These are phyloP conservation scores for Solanum lycopersicoides DNA, from an alignment of 257 asterid species.

Conservation along the genomic window DNA sequence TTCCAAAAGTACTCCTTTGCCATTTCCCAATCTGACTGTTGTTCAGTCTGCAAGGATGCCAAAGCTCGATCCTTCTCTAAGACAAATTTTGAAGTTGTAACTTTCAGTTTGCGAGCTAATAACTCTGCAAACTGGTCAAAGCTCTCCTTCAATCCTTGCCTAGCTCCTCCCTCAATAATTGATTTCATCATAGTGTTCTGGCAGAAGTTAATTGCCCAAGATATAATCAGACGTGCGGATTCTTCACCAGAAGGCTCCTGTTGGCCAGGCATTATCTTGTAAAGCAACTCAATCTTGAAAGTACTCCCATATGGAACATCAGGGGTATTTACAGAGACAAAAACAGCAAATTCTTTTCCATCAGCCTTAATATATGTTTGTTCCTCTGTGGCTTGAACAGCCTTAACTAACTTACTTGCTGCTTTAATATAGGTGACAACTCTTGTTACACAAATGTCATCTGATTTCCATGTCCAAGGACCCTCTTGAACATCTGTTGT, in stretches of 20 bases:
- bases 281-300: conserved; percentile 66
- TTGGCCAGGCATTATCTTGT: conserved; percentile 51
- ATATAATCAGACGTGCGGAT: conserved; percentile 50
- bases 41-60: conserved; percentile 44
- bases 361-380: conserved; percentile 52
- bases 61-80: conserved; percentile 45
- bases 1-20: conserved; percentile 54
- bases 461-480: conserved; percentile 64
- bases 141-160: conserved; percentile 75
- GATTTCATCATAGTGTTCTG: conserved; percentile 77
- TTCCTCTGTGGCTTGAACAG: conserved; percentile 75
- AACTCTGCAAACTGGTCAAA: conserved; percentile 53
- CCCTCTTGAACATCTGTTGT: conserved; percentile 53
- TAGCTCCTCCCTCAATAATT: conserved; percentile 69
- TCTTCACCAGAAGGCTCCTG: conserved; percentile 39
- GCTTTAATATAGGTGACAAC: conserved; percentile 57
- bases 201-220: conserved; percentile 65
- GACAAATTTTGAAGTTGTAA: conserved; percentile 14
- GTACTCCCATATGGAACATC: conserved; percentile 84
- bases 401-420: conserved; percentile 66
- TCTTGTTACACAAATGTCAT: conserved; percentile 36
- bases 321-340: conserved; percentile 58
- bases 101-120: conserved; percentile 37
- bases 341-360: conserved; percentile 48
- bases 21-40: conserved; percentile 37